Evolutionary conservation across 192 early-diverging fungal genomes (phyloP).

Genomic region (Coemansia furcata): DNA sequence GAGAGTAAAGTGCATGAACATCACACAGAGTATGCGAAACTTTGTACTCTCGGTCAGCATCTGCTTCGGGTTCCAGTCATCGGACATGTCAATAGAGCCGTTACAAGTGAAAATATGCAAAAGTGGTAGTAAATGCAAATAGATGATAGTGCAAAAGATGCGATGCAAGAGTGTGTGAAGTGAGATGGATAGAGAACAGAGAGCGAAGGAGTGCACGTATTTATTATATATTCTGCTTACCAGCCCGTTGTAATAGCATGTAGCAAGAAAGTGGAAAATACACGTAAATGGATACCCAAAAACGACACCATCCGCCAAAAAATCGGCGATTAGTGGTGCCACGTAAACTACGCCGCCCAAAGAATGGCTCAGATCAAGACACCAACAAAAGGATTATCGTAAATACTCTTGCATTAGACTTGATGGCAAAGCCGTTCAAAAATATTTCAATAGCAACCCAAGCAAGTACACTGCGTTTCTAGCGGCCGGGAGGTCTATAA

Average conservation of each 20-base stretch:
- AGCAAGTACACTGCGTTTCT: neutral
- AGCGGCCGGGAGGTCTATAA: neutral
- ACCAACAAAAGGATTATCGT: neutral
- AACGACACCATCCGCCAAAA: neutral
- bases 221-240: neutral
- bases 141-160: neutral
- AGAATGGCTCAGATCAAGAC: neutral
- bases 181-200: neutral
- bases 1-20: constrained; percentile 30
- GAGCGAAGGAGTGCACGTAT: neutral
- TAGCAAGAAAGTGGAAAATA: neutral
- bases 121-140: neutral
- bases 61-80: constrained; percentile 12
- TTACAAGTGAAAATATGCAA: neutral
- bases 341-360: neutral
- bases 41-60: constrained; percentile 25
- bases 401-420: neutral
- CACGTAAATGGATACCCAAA: neutral
- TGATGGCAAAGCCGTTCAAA: neutral
- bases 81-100: neutral
- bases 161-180: neutral
- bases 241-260: neutral
- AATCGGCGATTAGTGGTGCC: neutral
- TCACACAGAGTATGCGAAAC: constrained; percentile 28
- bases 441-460: neutral